A percentile compares a stretch with the other conserved stretches of the same genome.
phyloP scores from a whole-genome alignment of 306 rosid genomes.

The Lathyrus sativus region DNA sequence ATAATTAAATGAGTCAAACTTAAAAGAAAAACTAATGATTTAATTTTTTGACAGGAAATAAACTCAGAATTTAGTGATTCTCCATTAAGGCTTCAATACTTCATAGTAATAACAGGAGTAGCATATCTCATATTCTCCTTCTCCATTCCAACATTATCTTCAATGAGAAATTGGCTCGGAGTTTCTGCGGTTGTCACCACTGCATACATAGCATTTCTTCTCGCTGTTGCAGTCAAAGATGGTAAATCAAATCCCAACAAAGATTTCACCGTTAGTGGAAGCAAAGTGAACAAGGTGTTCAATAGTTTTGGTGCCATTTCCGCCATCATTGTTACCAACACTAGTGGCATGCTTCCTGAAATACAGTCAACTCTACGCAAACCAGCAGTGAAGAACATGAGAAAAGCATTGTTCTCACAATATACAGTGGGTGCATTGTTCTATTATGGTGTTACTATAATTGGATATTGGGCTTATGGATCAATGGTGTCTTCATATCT shows the following conservation, averaged over 20 bases:
- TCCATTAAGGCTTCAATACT: slow-evolving; percentile 61
- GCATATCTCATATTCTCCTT: slow-evolving; percentile 49
- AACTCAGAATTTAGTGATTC: slow-evolving; percentile 54
- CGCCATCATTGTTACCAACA: slow-evolving; percentile 52
- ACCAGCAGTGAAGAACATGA: slow-evolving; percentile 60
- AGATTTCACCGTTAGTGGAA: slow-evolving; percentile 47
- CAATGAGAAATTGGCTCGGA: slow-evolving; percentile 55
- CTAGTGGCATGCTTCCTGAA: slow-evolving; percentile 56
- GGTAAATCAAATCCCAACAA: slow-evolving; percentile 42
- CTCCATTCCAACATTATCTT: slow-evolving; percentile 59
- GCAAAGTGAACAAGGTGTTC: slow-evolving; percentile 45
- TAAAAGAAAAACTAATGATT: background rate
- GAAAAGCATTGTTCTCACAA: slow-evolving; percentile 51
- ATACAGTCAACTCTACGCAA: slow-evolving; percentile 53
- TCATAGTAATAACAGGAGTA: slow-evolving; percentile 50
- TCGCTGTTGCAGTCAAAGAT: slow-evolving; percentile 44
- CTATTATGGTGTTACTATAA: slow-evolving; percentile 48
- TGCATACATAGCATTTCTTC: slow-evolving; percentile 43
- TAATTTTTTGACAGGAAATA: slow-evolving; percentile 46
- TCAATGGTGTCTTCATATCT: slow-evolving; percentile 47
- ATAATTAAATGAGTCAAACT: background rate
- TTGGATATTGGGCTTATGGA: slow-evolving; percentile 73
- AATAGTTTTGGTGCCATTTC: slow-evolving; percentile 55
- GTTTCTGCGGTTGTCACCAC: slow-evolving; percentile 45
- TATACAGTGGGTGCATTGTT: slow-evolving; percentile 47